These are phyloP conservation scores for Suhomyces maxii DNA, from an alignment of 1,139 yeast species.

Conservation along the genomic window DNA sequence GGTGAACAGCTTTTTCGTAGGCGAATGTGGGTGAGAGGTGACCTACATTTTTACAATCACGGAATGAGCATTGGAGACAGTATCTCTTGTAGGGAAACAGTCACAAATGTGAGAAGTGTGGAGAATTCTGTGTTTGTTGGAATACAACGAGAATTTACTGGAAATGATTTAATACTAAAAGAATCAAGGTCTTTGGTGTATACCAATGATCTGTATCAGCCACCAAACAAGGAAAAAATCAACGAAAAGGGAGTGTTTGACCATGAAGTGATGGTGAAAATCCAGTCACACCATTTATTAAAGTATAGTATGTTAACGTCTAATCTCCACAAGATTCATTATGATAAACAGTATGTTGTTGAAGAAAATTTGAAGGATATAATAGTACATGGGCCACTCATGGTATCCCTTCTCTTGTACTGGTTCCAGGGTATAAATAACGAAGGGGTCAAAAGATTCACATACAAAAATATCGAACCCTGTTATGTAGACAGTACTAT, in stretches of 20 bases:
- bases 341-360: constrained; percentile 55
- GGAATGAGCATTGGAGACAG: not conserved
- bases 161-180: not conserved
- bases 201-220: constrained; percentile 28
- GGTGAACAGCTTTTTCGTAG: constrained; percentile 42
- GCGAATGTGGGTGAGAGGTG: constrained; percentile 84
- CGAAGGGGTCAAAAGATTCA: constrained; percentile 27
- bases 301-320: constrained; percentile 73
- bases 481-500: constrained; percentile 29
- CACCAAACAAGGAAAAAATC: not conserved
- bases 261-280: not conserved
- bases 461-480: constrained; percentile 54
- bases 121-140: constrained; percentile 44
- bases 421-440: constrained; percentile 38
- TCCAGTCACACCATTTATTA: constrained; percentile 29
- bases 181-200: constrained; percentile 40
- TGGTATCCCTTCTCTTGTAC: constrained; percentile 57
- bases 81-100: constrained; percentile 44
- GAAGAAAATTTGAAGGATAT: constrained; percentile 61
- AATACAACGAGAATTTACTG: constrained; percentile 39
- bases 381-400: constrained; percentile 81
- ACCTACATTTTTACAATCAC: constrained; percentile 38
- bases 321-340: constrained; percentile 84
- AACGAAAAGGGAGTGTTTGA: not conserved
- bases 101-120: constrained; percentile 36